phyloP scores from a whole-genome alignment of 2,329 filamentous ascomycete genomes.

The Sporothrix luriei region DNA sequence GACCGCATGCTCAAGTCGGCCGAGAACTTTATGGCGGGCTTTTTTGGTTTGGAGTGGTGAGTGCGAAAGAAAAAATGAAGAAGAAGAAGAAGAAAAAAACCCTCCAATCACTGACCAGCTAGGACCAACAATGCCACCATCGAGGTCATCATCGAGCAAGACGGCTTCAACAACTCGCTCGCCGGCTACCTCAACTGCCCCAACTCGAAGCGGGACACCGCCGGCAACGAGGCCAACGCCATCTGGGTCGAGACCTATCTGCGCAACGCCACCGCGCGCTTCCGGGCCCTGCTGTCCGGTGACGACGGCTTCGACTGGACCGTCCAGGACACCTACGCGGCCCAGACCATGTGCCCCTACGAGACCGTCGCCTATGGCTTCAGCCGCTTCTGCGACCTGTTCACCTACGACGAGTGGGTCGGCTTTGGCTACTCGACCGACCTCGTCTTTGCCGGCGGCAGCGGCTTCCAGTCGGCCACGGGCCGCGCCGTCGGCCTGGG shows the following conservation, averaged over 20 bases:
- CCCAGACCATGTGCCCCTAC: constrained; percentile 74
- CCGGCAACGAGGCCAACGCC: constrained; percentile 56
- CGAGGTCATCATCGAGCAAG: constrained; percentile 69
- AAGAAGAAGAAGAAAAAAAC: no score
- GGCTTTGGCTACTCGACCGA: constrained; percentile 73
- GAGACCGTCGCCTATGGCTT: constrained; percentile 77
- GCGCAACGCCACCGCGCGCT: constrained; percentile 61
- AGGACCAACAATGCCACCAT: constrained; percentile 70
- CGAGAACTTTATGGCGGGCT: constrained; percentile 77
- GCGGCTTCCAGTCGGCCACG: constrained; percentile 65
- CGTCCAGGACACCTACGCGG: constrained; percentile 63
- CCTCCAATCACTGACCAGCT: neutral
- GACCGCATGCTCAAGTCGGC: constrained; percentile 76
- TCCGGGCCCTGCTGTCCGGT: constrained; percentile 55
- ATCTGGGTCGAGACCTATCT: constrained; percentile 69
- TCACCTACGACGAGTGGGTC: constrained; percentile 74
- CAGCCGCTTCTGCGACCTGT: constrained; percentile 72
- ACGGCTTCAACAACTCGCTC: constrained; percentile 69
- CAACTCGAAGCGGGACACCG: constrained; percentile 57
- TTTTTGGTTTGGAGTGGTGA: constrained; percentile 72
- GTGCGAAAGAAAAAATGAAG: no score
- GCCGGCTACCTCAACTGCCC: constrained; percentile 69
- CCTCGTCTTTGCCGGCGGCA: constrained; percentile 63
- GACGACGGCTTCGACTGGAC: constrained; percentile 62
- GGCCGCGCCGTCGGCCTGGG: constrained; percentile 73